Evolutionary conservation across 2,329 filamentous ascomycete genomes (phyloP).

Genomic region (Trichoderma lentiforme): DNA sequence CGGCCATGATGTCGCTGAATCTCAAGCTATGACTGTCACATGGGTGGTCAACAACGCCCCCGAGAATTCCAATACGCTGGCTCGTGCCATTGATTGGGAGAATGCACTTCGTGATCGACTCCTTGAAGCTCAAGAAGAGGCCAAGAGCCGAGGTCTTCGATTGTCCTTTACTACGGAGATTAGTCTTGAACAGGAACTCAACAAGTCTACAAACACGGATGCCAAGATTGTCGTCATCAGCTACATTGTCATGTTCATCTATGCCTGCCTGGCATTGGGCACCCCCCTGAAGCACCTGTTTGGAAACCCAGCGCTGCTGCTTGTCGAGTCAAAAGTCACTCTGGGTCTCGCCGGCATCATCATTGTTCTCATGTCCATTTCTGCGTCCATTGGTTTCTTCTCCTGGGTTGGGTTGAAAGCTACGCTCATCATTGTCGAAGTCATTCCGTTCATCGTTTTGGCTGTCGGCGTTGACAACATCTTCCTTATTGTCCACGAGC

Average conservation of each 20-base stretch:
- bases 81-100: constrained; percentile 86
- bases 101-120: constrained; percentile 70
- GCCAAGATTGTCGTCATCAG: constrained; percentile 95
- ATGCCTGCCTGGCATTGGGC: constrained; percentile 87
- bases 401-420: constrained; percentile 90
- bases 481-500: constrained; percentile 97
- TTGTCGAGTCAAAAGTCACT: constrained; percentile 96
- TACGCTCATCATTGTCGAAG: constrained; percentile 95
- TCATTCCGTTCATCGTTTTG: constrained; percentile 94
- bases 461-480: constrained; percentile 99
- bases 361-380: constrained; percentile 97
- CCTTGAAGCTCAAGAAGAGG: constrained; percentile 76
- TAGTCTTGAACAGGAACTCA: constrained; percentile 90
- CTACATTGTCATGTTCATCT: constrained; percentile 98
- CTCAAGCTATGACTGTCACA: constrained; percentile 79
- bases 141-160: constrained; percentile 70
- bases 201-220: constrained; percentile 97
- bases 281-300: constrained; percentile 78
- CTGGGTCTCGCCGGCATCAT: constrained; percentile 91
- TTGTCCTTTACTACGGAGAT: constrained; percentile 95
- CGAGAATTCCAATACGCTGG: constrained; percentile 68
- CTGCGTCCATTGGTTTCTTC: constrained; percentile 90
- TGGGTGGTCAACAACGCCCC: constrained; percentile 91
- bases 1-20: constrained; percentile 64
- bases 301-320: constrained; percentile 74